Evolutionary conservation across 805 yeast species (phyloP).

Genomic region (Candida incommunis): DNA sequence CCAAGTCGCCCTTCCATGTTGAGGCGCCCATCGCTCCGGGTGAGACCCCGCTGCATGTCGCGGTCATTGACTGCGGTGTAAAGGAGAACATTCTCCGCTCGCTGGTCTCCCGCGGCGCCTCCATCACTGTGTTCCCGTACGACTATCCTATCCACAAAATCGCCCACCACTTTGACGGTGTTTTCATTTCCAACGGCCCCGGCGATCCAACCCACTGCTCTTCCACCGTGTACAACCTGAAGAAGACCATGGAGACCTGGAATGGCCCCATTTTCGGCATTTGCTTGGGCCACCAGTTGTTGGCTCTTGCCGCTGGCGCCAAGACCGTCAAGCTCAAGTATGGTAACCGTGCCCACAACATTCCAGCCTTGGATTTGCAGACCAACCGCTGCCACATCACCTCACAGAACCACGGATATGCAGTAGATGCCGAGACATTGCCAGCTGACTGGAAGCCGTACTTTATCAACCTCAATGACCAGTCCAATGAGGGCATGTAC

Average conservation of each 20-base stretch:
- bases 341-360: constrained; percentile 98
- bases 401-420: constrained; percentile 97
- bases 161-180: constrained; percentile 86
- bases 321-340: constrained; percentile 84
- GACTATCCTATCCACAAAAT: constrained; percentile 86
- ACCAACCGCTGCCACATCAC: constrained; percentile 96
- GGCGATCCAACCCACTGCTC: constrained; percentile 94
- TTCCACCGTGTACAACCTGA: constrained; percentile 59
- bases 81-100: constrained; percentile 95
- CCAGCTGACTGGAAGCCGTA: constrained; percentile 70
- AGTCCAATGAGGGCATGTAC: constrained; percentile 95
- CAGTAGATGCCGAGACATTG: constrained; percentile 74
- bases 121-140: constrained; percentile 92
- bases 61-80: constrained; percentile 95
- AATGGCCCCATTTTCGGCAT: constrained; percentile 91
- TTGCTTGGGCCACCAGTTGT: constrained; percentile 93
- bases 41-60: constrained; percentile 58
- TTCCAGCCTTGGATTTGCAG: constrained; percentile 81
- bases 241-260: constrained; percentile 49
- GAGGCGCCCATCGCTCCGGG: constrained; percentile 37
- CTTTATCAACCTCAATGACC: constrained; percentile 86
- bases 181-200: constrained; percentile 91
- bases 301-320: constrained; percentile 92
- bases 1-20: constrained; percentile 89
- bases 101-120: constrained; percentile 87